Evolutionary conservation across 805 yeast species (phyloP).

Genomic region (Kodamaea hsintzibuensis): DNA sequence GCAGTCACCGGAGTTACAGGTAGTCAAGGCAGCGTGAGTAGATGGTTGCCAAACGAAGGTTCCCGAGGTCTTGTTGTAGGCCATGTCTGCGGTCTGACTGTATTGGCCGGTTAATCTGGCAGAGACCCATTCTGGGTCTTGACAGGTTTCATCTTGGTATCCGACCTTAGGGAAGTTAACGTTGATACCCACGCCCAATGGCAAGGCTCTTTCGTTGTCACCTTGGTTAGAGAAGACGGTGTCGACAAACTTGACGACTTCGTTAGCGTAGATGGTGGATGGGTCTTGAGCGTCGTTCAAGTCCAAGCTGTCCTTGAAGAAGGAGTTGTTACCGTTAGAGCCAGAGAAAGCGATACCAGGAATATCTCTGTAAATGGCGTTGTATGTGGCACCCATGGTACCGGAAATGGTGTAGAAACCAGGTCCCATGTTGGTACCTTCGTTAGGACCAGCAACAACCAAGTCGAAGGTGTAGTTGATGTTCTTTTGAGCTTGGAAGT

Average conservation of each 20-base stretch:
- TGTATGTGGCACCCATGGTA: slow-evolving; percentile 53
- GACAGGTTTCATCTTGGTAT: slow-evolving; percentile 41
- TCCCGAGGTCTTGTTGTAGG: slow-evolving; percentile 43
- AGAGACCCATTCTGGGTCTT: slow-evolving; percentile 42
- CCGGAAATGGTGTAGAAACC: slow-evolving; percentile 46
- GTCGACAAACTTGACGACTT: slow-evolving; percentile 41
- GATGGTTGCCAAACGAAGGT: slow-evolving; percentile 18
- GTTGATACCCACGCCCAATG: slow-evolving; percentile 46
- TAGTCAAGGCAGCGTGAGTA: slow-evolving; percentile 19
- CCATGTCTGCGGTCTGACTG: slow-evolving; percentile 30
- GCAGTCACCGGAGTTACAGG: slow-evolving; percentile 45
- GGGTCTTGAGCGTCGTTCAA: slow-evolving; percentile 39
- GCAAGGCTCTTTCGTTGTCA: slow-evolving; percentile 38
- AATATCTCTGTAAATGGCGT: slow-evolving; percentile 47
- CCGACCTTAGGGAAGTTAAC: slow-evolving; percentile 50
- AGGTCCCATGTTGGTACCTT: slow-evolving; percentile 50
- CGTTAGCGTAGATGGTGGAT: slow-evolving; percentile 46
- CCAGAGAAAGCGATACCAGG: slow-evolving; percentile 57
- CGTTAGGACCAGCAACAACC: slow-evolving; percentile 54
- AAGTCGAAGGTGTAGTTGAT: slow-evolving; percentile 46
- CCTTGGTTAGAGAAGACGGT: slow-evolving; percentile 40
- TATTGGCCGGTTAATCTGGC: slow-evolving; percentile 49
- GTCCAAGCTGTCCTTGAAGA: slow-evolving; percentile 46
- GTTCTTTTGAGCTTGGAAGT: slow-evolving; percentile 24
- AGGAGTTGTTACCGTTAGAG: slow-evolving; percentile 49